Conservation (phyloP, 2,329 filamentous ascomycete species). For the Botrytis paeoniae region DNA sequence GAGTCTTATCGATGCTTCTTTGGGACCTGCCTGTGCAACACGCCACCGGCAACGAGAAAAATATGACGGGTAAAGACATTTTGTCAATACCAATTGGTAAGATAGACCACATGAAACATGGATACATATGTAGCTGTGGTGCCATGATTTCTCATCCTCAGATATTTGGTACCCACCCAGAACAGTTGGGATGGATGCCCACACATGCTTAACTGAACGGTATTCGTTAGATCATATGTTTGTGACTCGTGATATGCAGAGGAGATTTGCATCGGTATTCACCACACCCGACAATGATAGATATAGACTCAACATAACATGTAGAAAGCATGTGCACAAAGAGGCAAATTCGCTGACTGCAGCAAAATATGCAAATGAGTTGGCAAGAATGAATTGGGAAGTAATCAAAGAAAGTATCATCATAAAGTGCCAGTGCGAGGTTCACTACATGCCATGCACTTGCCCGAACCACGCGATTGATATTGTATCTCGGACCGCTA, state of each 20-base stretch:
- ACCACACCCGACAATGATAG: not conserved
- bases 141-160: slow-evolving; percentile 11
- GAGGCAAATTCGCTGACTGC: not conserved
- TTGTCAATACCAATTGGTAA: slow-evolving; percentile 1
- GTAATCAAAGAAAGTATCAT: not conserved
- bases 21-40: slow-evolving; percentile 4
- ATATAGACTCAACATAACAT: not conserved
- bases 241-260: slow-evolving; percentile 5
- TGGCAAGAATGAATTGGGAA: slow-evolving; percentile 1
- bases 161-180: slow-evolving; percentile 5
- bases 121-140: slow-evolving; percentile 1
- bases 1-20: not conserved
- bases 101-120: slow-evolving; percentile 1
- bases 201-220: not conserved
- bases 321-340: slow-evolving; percentile 5
- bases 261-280: slow-evolving; percentile 10
- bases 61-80: slow-evolving; percentile 1
- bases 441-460: slow-evolving; percentile 15
- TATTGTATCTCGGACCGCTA: not conserved
- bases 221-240: slow-evolving; percentile 11
- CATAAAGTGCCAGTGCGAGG: not conserved
- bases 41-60: not conserved
- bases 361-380: slow-evolving; percentile 8
- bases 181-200: slow-evolving; percentile 14
- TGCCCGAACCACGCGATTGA: slow-evolving; percentile 4